These are phyloP conservation scores for Davidsoniella australis DNA, from an alignment of 2,329 filamentous ascomycete genomes.

Conservation along the genomic window DNA sequence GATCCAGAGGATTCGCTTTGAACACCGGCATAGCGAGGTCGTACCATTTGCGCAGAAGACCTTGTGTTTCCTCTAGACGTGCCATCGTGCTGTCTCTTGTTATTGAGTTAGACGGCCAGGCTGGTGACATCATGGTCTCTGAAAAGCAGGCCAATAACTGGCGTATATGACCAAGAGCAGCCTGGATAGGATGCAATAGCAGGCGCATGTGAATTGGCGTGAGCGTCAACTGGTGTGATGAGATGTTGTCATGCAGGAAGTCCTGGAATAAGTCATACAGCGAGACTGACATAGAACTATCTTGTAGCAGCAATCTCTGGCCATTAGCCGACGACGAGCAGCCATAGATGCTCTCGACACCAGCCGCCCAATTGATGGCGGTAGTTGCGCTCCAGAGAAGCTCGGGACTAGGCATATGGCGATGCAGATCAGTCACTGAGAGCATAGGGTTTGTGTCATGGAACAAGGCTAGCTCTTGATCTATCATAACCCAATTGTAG, in stretches of 20 bases:
- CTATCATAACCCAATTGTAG: constrained; percentile 62
- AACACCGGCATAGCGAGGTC: constrained; percentile 40
- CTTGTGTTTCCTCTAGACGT: constrained; percentile 47
- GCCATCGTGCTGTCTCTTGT: constrained; percentile 31
- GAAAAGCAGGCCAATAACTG: constrained; percentile 50
- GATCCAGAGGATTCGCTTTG: constrained; percentile 38
- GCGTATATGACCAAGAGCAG: constrained; percentile 44
- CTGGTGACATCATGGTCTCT: constrained; percentile 30
- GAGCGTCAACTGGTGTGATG: constrained; percentile 26
- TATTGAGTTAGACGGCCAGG: constrained; percentile 2
- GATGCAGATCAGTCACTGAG: constrained; percentile 45
- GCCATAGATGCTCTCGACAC: constrained; percentile 42
- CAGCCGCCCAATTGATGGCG: constrained; percentile 39
- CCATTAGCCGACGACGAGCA: constrained; percentile 18
- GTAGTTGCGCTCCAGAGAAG: constrained; percentile 44
- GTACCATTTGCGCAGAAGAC: constrained; percentile 49
- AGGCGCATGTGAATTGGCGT: constrained; percentile 45
- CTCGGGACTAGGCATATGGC: constrained; percentile 45
- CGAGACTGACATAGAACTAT: constrained; percentile 30
- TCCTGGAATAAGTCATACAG: constrained; percentile 49
- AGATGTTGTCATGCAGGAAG: constrained; percentile 47
- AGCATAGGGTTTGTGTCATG: constrained; percentile 46
- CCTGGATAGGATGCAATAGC: constrained; percentile 51
- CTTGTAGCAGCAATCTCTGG: neutral
- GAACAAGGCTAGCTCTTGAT: constrained; percentile 53